phyloP scores from a whole-genome alignment of 139 green algal species.

The Marvania coccoides region DNA sequence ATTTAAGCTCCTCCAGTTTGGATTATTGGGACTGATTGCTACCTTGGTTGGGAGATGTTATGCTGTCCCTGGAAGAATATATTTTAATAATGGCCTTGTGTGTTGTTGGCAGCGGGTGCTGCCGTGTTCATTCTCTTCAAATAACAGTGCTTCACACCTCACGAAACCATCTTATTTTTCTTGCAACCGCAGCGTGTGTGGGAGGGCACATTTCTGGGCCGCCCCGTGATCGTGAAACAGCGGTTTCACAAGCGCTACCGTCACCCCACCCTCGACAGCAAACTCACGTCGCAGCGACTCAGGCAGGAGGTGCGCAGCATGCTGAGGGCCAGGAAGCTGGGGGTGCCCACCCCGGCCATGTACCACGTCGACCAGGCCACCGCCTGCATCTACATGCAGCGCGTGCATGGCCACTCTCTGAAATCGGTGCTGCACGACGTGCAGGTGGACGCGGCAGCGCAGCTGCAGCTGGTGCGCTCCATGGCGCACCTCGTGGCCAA shows the following conservation, averaged over 20 bases:
- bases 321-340: slow-evolving; percentile 58
- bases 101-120: background rate
- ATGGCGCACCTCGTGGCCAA: slow-evolving; percentile 62
- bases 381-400: slow-evolving; percentile 60
- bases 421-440: slow-evolving; percentile 43
- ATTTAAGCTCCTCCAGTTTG: slow-evolving; percentile 1
- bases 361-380: slow-evolving; percentile 53
- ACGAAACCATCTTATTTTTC: background rate
- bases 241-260: slow-evolving; percentile 83
- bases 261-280: slow-evolving; percentile 62
- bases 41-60: no score
- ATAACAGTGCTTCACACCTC: no score
- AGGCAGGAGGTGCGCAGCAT: slow-evolving; percentile 63
- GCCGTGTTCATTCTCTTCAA: background rate
- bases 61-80: no score
- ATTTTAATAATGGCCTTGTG: no score
- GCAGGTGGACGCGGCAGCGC: slow-evolving; percentile 4
- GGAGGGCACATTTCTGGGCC: slow-evolving; percentile 38
- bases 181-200: slow-evolving; percentile 41
- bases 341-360: slow-evolving; percentile 54
- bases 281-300: slow-evolving; percentile 57
- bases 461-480: slow-evolving; percentile 33
- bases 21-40: background rate
- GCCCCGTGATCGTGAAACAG: slow-evolving; percentile 67
- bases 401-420: slow-evolving; percentile 46